Evolutionary conservation across 768 basidiomycete genomes (phyloP), one percentile per base, ranked within the genome.

Genomic region (Boletus tomentosulus): DNA sequence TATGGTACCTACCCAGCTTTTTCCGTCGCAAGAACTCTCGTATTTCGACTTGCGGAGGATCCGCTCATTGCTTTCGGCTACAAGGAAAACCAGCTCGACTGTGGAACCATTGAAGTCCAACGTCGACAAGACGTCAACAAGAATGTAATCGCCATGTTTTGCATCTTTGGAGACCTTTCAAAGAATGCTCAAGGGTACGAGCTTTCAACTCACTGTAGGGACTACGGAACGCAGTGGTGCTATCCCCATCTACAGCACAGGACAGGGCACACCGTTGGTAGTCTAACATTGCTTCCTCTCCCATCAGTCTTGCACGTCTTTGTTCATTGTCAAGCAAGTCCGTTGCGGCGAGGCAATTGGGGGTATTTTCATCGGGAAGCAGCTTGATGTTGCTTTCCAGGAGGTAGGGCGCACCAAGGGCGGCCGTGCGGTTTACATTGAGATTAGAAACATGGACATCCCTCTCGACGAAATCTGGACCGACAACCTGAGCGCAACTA

Each of bases 181-280:
- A 67, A 54, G 60, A 65, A 63, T 39, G 47, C 28, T n/a, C 39
- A 4, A 15, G 43, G 47, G 9, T 46, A 41, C 27, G 16, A 46
- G 22, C 39, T 22, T 55, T 44, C 51, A 66, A 64, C 78, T 51
- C 59, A 83, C 85, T 61, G 54, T 67, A 57, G 30, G 70, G 61
- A 62, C 82, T 83, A 33, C 71, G 72, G 60, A 86, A 87, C 1
- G 66, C 73, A 31, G 82, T 84, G 9, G 66, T 65, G 4, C 63
- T 57, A n/a, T 72, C 61, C 7, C 78, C 76, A 68, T 87, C 84
- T 5, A 85, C 84, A 4, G 82, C 84, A 62, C 71, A 68, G 12
- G 80, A 82, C 25, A 76, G 73, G 27, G 83, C 68, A 64, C 77
- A 71, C 2, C 62, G 55, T 37, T 79, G 56, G 61, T 82, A 83